Base-by-base conservation (phyloP, 1,139 yeast species). In the Blastobotrys elegans region DNA sequence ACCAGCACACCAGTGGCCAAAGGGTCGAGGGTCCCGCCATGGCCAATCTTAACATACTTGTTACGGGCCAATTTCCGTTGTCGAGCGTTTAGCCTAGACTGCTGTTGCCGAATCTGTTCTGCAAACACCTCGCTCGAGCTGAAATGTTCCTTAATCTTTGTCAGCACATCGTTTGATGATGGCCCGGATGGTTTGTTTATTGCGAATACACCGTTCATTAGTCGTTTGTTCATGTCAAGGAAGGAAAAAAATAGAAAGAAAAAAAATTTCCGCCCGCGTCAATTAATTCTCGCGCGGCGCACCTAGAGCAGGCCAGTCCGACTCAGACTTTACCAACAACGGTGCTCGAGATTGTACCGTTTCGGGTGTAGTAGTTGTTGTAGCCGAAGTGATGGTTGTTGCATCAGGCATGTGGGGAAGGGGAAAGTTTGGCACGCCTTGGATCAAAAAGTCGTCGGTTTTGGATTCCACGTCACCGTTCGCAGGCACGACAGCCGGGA, bases 1-100 rank as follows among this genome's bases (percentile, higher is more conserved):
- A 94, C 94, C 50, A 92, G 66, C 1, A 92, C 92, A 7, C 99
- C 99, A 27, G 89, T 81, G 0, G 99, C 99, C 49, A 88, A 67
- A 0, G 97, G 97, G 61, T 94, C 99, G 40, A 94, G 72, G 0
- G 99, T 92, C 5, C 99, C 99, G 6, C 98, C 99, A 66, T 94
- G 99, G 1, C 99, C 99, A 71, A 92, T 84, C 62, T 94, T 92
- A 27, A 90, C 79, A 58, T 80, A 81, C 16, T 70, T 64, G n/a
- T 77, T 67, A 45, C 72, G 69, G 41, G 75, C 68, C 47, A 74
- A 64, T 68, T 72, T 63, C 68, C 71, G 75, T 69, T 75, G 64
- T 66, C 76, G 65, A 55, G 74, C 69, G 57, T 79, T 64, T 65
- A 73, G 63, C 58, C 75, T 65, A 63, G 55, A 43, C 64, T 69